Evolutionary conservation across 2,329 filamentous ascomycete species (phyloP), one percentile per base, ranked within the genome.

Genomic region (Botrytis byssoidea): DNA sequence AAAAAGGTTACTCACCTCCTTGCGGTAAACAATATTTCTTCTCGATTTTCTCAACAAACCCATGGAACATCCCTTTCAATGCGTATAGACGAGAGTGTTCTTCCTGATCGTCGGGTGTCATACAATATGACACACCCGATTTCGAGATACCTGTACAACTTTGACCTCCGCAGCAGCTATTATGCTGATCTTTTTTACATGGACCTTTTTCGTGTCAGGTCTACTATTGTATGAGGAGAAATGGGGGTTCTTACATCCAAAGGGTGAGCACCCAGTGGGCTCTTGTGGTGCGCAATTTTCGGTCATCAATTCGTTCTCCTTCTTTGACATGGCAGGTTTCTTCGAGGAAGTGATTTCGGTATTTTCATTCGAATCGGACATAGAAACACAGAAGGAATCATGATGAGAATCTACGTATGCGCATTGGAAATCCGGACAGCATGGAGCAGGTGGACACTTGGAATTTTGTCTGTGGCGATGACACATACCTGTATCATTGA

Each of bases 41-140:
- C 44, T 37, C 64, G 9, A 29, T 63, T 59, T 63, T 29, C 57
- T 46, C 57, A 51, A 63, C 20, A n/a, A 71, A 29, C 12, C 69
- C 42, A 48, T 48, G 12, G 7, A 71, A 48, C 29, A 71, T 46
- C 25, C 37, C 69, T 63, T 61, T 71, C 42, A 71, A 37, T 51
- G 32, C 22, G 35, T 48, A 25, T 20, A 71, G 29, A 29, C 29
- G 37, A 46, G 57, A 63, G 35, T n/a, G 40, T 22, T 61, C 16
- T 51, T 69, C 66, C 7, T 42, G 10, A 20, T 69, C 20, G 9
- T 37, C 14, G 29, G 20, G 44, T 51, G 44, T 37, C 20, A 66
- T 35, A 5, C 29, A 67, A 35, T 67, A 67, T 29, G 32, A 10
- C 9, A 51, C 16, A 48, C 64, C 64, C n/a, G 12, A 51, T 37